Evolutionary conservation across 176 grass and related monocot species (phyloP), one percentile per base, ranked within the genome.

Genomic region (Saccharum spontaneum): DNA sequence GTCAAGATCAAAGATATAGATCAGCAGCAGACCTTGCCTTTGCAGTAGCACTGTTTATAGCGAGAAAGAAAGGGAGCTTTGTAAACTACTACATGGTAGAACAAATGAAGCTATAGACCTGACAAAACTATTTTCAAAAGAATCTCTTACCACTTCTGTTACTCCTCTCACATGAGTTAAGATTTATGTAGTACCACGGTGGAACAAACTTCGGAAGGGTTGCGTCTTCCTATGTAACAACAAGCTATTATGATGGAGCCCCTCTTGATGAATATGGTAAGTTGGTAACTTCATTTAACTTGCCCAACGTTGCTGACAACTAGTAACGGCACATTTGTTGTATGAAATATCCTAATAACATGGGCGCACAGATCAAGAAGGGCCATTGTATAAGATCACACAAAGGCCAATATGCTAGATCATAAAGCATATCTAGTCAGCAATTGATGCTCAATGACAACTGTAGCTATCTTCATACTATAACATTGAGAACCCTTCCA

Each of bases 31-130:
- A 98, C 60, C 83, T 95, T 11, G 79, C 96, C 24, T 98, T 98
- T 78, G 76, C 93, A 79, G 86, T 90, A 48, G 88, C 96, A 75
- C 75, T 89, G 36, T 98, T 95, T 63, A 86, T 98, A 50, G 96
- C 93, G 28, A 94, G 72, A 69, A 98, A 90, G 78, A 83, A 87
- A 46, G 96, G 96, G 76, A 98, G 89, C 66, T 98, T 91, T 92
- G 91, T 98, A 75, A 98, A 91, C 80, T 98, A 98, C 77, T 98
- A 95, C 88, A 98, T 98, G 96, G 93, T 98, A 95, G 0, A 23
- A 10, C 20, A 10, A 20, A 39, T 37, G 33, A 74, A 69, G 30
- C 36, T 87, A 45, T 48, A 11, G 71, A 65, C n/a, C 46, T 41
- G 13, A 84, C 5, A 10, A 72, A 78, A 31, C 10, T 18, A 18